A percentile compares a stretch with the other conserved stretches of the same genome.
Conservation (phyloP, 192 early-diverging fungal species). For the Linnemannia schmuckeri region DNA sequence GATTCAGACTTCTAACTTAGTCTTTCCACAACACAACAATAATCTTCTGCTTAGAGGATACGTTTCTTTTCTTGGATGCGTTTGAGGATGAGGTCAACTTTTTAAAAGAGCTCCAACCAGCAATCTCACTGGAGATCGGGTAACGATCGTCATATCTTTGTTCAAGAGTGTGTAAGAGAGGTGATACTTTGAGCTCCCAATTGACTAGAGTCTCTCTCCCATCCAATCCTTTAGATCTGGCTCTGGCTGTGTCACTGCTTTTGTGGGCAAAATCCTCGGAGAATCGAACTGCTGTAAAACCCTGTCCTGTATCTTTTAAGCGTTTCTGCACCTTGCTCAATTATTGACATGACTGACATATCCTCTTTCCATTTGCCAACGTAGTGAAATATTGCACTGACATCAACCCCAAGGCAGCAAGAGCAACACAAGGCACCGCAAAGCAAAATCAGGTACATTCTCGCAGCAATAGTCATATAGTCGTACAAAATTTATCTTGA, state of each 20-base stretch:
- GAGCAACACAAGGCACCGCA: conserved; percentile 77
- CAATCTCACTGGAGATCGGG: conserved; percentile 90
- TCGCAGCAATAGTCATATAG: not conserved
- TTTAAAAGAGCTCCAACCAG: conserved; percentile 69
- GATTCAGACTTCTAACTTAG: not conserved
- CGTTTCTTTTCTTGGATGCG: conserved; percentile 92
- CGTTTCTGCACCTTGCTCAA: not conserved
- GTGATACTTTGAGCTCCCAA: not conserved
- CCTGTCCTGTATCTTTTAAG: not conserved
- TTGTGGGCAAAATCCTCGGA: conserved; percentile 73
- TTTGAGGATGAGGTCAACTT: conserved; percentile 81
- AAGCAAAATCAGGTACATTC: conserved; percentile 58
- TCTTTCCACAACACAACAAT: not conserved
- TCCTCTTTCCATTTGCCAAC: conserved; percentile 11
- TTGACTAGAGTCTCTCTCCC: not conserved
- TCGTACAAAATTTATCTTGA: not conserved
- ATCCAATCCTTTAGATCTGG: conserved; percentile 68
- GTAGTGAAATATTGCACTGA: conserved; percentile 80
- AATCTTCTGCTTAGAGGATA: conserved; percentile 78
- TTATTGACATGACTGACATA: conserved; percentile 10
- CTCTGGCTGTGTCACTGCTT: conserved; percentile 88
- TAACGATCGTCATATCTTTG: conserved; percentile 20
- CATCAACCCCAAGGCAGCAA: conserved; percentile 82
- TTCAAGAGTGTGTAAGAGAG: not conserved
- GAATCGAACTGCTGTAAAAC: conserved; percentile 57